Evolutionary conservation across 2,329 filamentous ascomycete genomes (phyloP), one percentile per base, ranked within the genome.

Genomic region (Talaromyces sp.): DNA sequence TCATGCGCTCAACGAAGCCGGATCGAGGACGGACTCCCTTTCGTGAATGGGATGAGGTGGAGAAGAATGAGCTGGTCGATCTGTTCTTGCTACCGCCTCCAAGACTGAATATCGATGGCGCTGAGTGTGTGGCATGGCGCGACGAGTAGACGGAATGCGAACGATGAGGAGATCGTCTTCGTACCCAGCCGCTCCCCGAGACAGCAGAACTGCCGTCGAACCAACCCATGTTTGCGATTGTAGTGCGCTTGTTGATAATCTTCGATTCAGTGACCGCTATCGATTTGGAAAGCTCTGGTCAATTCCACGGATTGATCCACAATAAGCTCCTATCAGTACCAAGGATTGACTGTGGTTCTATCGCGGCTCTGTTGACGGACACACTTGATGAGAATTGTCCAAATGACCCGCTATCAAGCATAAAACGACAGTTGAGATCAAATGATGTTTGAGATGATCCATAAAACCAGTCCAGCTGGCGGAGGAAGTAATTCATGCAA

Each of bases 11-110:
- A 68, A 97, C 79, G 81, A 96, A 97, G 73, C 88, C 90, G 66
- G 87, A 84, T 70, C 94, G 90, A 2, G 94, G 91, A 3, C 83
- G 80, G 19, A 91, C 90, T 73, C 92, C 90, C 74, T 91, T 91
- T 79, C 93, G 93, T 74, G 90, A 87, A 11, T 85, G 86, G 8
- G 83, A 89, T 48, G 85, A 86, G 31, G 84, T 83, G 22, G 60
- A 65, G 65, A 84, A 83, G 72, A 83, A 84, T 77, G 77, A 80
- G 19, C 76, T 76, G 61, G 72, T 75, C 60, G 77, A 76, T 35
- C 74, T 72, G 41, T 76, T 73, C 41, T 76, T 73, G 31, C 70
- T 69, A 33, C 71, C 67, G 61, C 74, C 70, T 56, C 77, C 73
- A 62, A 76, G 71, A 50, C 72, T 80, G 69, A 84, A 83, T 69